Evolutionary conservation across 208 protist genomes (phyloP).

Genomic region (Vickermania ingenoplastis): DNA sequence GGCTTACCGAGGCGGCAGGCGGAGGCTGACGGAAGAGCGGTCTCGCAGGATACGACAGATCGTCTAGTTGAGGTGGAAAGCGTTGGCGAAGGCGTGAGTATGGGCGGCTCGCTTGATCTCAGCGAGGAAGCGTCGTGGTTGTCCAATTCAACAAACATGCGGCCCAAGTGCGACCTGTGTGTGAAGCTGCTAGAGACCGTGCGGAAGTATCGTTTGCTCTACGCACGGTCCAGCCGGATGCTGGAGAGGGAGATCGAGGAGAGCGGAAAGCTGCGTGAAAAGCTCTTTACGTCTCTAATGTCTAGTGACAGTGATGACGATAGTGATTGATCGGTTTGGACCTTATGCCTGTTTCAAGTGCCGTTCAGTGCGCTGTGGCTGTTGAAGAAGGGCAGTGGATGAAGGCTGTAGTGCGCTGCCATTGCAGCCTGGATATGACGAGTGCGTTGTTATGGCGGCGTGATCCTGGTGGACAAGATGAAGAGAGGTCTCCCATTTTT

Average conservation of each 20-base stretch:
- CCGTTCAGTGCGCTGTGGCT: too few relatives aligned
- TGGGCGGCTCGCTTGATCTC: conserved; percentile 1
- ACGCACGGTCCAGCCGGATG: conserved; percentile 21
- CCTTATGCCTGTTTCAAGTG: too few relatives aligned
- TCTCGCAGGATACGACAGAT: too few relatives aligned
- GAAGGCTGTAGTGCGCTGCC: too few relatives aligned
- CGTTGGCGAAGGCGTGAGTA: conserved; percentile 6
- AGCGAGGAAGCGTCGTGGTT: neutral
- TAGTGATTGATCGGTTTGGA: neutral
- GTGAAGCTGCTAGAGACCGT: neutral
- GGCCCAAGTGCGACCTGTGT: neutral
- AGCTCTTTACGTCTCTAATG: conserved; percentile 27
- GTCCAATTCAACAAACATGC: neutral
- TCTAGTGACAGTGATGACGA: neutral
- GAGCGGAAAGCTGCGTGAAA: conserved; percentile 49
- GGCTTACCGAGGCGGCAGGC: too few relatives aligned
- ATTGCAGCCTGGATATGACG: too few relatives aligned
- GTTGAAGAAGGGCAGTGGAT: too few relatives aligned
- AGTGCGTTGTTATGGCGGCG: too few relatives aligned
- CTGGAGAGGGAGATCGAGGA: conserved; percentile 54
- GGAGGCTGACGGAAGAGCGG: too few relatives aligned
- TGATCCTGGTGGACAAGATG: too few relatives aligned
- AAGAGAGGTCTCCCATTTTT: too few relatives aligned
- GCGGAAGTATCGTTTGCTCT: neutral
- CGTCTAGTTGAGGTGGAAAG: neutral